Percentiles rank a stretch among this genome's conserved stretches.
Evolutionary conservation across 1,284 basidiomycete genomes (phyloP).

Genomic region (Pascua guehoae): DNA sequence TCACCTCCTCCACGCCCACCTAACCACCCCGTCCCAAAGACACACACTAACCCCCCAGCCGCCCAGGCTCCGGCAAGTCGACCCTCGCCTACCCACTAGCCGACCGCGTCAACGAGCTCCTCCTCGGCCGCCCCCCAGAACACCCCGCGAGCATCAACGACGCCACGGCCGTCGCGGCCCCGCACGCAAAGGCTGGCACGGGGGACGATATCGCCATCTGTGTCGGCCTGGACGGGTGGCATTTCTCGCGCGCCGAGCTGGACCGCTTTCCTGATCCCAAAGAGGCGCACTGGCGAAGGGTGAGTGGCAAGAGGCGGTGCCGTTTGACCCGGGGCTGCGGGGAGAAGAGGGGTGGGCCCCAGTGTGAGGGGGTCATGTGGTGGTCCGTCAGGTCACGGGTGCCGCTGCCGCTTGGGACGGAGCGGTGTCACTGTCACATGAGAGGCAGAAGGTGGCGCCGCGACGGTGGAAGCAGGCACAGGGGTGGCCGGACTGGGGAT

Average conservation of each 20-base stretch:
- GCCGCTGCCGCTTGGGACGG: too few species aligned
- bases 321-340: constrained; percentile 40
- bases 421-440: too few species aligned
- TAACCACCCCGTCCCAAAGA: too few species aligned
- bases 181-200: not conserved
- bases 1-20: constrained; percentile 1
- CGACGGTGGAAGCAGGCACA: not conserved
- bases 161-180: constrained; percentile 7
- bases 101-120: constrained; percentile 37
- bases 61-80: constrained; percentile 54
- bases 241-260: constrained; percentile 48
- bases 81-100: constrained; percentile 50
- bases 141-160: constrained; percentile 1
- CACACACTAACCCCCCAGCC: constrained; percentile 11
- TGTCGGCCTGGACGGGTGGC: constrained; percentile 56
- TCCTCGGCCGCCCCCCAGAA: constrained; percentile 13
- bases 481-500: not conserved
- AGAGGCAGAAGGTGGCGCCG: not conserved
- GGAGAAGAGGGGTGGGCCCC: too few species aligned
- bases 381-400: too few species aligned
- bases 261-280: constrained; percentile 56
- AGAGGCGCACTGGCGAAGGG: constrained; percentile 65
- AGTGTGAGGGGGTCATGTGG: too few species aligned
- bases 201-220: constrained; percentile 39
- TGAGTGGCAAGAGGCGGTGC: constrained; percentile 37